phyloP scores from a whole-genome alignment of 2,329 filamentous ascomycete species.

The Trichoderma brevicompactum region DNA sequence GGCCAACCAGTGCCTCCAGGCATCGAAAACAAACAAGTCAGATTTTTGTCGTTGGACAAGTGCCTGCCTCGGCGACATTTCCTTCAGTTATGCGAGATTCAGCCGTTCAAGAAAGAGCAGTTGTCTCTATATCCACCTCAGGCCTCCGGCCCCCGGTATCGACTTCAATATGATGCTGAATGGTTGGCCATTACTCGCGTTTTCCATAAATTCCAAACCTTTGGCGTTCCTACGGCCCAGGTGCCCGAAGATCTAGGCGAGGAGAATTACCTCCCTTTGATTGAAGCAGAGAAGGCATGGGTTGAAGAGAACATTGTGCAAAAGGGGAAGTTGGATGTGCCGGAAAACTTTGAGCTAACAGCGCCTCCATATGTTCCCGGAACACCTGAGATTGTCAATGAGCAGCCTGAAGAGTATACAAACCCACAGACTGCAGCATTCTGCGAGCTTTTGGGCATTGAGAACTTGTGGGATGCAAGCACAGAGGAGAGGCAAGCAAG shows the following conservation, averaged over 20 bases:
- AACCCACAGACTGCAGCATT: constrained; percentile 86
- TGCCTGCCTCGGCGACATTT: constrained; percentile 80
- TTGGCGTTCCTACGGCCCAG: constrained; percentile 63
- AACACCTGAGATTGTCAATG: constrained; percentile 59
- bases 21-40: constrained; percentile 78
- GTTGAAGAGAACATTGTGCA: constrained; percentile 75
- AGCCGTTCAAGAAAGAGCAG: constrained; percentile 48
- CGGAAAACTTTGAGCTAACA: constrained; percentile 76
- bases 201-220: constrained; percentile 67
- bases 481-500: constrained; percentile 69
- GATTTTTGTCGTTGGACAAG: constrained; percentile 91
- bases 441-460: constrained; percentile 76
- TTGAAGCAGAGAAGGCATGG: constrained; percentile 76
- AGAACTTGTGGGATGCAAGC: constrained; percentile 75
- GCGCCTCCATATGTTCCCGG: constrained; percentile 70
- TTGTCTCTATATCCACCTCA: constrained; percentile 32
- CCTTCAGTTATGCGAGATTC: constrained; percentile 74
- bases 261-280: constrained; percentile 66
- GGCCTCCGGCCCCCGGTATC: constrained; percentile 50
- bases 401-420: constrained; percentile 78
- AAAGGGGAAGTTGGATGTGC: constrained; percentile 66
- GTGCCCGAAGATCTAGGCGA: constrained; percentile 68
- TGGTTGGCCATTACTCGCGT: constrained; percentile 93
- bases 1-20: constrained; percentile 68
- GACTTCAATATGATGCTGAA: constrained; percentile 83